These are phyloP conservation scores for Fusarium devonianum DNA, from an alignment of 2,329 filamentous ascomycete species.

Conservation along the genomic window DNA sequence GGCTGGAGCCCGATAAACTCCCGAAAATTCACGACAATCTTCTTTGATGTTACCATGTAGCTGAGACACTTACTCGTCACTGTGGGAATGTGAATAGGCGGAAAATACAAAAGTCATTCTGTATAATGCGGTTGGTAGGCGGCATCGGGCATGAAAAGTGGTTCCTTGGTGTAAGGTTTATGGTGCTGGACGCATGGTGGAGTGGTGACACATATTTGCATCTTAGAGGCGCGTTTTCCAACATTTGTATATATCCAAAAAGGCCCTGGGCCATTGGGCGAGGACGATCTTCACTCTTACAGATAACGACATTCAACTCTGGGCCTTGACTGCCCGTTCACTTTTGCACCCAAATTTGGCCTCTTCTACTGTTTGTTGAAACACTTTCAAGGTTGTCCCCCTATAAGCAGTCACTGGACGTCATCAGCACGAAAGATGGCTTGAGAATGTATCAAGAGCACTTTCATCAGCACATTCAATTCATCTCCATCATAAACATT, in stretches of 20 bases:
- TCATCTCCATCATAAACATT: conserved; percentile 27
- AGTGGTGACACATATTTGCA: conserved; percentile 34
- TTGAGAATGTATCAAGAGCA: neutral
- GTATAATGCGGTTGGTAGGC: conserved; percentile 23
- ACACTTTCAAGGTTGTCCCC: too few species aligned
- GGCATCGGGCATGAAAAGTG: conserved; percentile 15
- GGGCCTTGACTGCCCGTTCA: neutral
- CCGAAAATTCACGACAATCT: conserved; percentile 21
- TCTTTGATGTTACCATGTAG: conserved; percentile 20
- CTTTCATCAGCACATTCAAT: conserved; percentile 24
- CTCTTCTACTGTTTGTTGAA: too few species aligned
- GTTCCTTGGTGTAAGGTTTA: conserved; percentile 23
- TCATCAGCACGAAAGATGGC: too few species aligned
- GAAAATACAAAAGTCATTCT: conserved; percentile 26
- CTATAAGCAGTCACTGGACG: neutral
- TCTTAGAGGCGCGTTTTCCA: conserved; percentile 36
- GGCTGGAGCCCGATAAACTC: conserved; percentile 30
- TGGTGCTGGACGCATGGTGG: conserved; percentile 25
- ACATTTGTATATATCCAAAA: conserved; percentile 35
- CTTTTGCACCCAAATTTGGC: neutral
- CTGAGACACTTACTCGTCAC: conserved; percentile 23
- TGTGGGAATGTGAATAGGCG: conserved; percentile 33
- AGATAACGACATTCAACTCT: conserved; percentile 25
- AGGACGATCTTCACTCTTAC: conserved; percentile 42
- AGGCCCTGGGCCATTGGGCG: conserved; percentile 25